These are phyloP conservation scores for Bipolaris victoriae DNA, from an alignment of 2,329 filamentous ascomycete genomes.

Conservation along the genomic window DNA sequence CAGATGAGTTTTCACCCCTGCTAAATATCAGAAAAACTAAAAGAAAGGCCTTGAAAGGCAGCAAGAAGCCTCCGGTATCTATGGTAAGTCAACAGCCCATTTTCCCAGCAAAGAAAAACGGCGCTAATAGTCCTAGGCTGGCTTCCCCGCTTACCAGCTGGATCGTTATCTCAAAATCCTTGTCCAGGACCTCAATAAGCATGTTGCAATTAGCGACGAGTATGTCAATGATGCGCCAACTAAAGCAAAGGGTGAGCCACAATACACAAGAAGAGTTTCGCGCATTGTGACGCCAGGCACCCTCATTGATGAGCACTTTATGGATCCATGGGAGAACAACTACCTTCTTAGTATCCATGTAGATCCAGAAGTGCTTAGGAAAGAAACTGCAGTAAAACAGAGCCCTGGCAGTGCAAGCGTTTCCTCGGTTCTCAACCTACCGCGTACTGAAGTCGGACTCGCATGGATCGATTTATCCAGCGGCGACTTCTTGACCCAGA, in stretches of 20 bases:
- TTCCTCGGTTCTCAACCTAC: constrained; percentile 43
- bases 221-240: constrained; percentile 75
- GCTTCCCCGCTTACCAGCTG: constrained; percentile 91
- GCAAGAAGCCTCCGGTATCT: constrained; percentile 67
- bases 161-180: constrained; percentile 92
- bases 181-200: constrained; percentile 86
- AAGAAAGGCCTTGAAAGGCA: constrained; percentile 69
- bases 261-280: constrained; percentile 84
- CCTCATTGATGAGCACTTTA: constrained; percentile 95
- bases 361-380: constrained; percentile 40
- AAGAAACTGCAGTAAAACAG: constrained; percentile 31
- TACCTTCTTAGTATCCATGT: constrained; percentile 84
- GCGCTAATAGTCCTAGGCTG: constrained; percentile 63
- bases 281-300: constrained; percentile 94
- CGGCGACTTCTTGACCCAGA: constrained; percentile 89
- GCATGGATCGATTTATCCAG: constrained; percentile 97
- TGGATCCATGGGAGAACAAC: constrained; percentile 92
- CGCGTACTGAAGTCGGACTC: constrained; percentile 68
- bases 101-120: too few species aligned
- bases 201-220: constrained; percentile 94
- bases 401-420: constrained; percentile 39
- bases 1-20: constrained; percentile 83
- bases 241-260: constrained; percentile 76
- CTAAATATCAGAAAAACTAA: constrained; percentile 85
- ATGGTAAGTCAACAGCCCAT: constrained; percentile 68